Conservation (phyloP, 148 eudicot genomes). For the Euryodendron excelsum region DNA sequence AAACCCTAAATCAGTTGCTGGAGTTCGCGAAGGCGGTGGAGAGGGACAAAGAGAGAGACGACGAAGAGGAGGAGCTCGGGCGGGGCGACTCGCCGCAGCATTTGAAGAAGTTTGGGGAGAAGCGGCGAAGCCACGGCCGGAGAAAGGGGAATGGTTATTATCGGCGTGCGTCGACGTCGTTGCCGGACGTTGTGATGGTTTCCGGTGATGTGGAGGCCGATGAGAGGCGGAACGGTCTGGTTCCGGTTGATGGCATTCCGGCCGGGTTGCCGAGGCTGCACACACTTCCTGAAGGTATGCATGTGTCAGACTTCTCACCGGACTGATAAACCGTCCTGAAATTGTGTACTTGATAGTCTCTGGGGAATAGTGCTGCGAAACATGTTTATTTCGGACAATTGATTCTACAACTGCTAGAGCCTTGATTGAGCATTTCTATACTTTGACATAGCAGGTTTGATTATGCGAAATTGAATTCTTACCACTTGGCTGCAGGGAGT, state of each 20-base stretch:
- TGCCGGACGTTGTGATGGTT: slow-evolving; percentile 61
- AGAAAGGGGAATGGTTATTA: slow-evolving; percentile 36
- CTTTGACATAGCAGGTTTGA: background rate
- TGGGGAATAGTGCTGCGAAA: too few relatives aligned
- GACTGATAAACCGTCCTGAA: slow-evolving; percentile 1
- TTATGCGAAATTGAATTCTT: background rate
- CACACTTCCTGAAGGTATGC: slow-evolving; percentile 64
- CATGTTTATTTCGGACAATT: slow-evolving; percentile 3
- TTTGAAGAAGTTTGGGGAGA: slow-evolving; percentile 20
- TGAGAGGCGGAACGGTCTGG: slow-evolving; percentile 52
- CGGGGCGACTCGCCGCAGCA: slow-evolving; percentile 30
- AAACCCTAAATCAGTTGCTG: slow-evolving; percentile 77
- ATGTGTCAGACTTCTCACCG: slow-evolving; percentile 3
- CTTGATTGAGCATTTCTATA: background rate
- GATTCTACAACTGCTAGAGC: slow-evolving; percentile 2
- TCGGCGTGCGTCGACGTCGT: slow-evolving; percentile 57
- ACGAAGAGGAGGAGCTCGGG: slow-evolving; percentile 22
- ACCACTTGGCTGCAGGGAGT: background rate
- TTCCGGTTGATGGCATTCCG: slow-evolving; percentile 60
- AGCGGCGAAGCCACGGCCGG: slow-evolving; percentile 38
- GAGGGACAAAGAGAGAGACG: slow-evolving; percentile 40
- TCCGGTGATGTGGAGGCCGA: slow-evolving; percentile 37
- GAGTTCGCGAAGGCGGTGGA: slow-evolving; percentile 86
- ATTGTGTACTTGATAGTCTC: background rate
- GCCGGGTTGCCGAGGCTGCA: slow-evolving; percentile 77